Base-by-base conservation (phyloP, 441 rosid genomes). In the Adansonia gregorii region DNA sequence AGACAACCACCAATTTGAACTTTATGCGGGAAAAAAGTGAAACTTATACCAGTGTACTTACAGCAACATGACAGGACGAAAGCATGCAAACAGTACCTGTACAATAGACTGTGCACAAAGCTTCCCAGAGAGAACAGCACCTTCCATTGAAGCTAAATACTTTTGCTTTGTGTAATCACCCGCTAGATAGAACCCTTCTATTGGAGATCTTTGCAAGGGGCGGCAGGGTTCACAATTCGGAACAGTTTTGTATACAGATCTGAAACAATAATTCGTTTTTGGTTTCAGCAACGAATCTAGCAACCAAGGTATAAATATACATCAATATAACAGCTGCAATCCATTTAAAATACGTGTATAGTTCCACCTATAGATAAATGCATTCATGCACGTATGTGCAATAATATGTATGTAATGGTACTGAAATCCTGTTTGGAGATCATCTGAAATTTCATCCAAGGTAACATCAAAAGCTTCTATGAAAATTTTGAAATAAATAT, bases 91-190 rank as follows among this genome's bases (percentile, higher is more conserved):
- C 54, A 43, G 69, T 85, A 92, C 98, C 98, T 95, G 91, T 45
- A 89, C 82, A 74, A 95, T 91, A 69, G 94, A 88, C 83, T 91
- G 92, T 15, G 95, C 92, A 83, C 98, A 91, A 80, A 92, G 79
- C 90, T 95, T 95, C 65, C 98, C 98, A 0, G 97, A 95, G 49
- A 95, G 94, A 70, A 95, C 91, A n/a, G 97, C 99, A 3, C 98
- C 99, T 87, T 95, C 98, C 98, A 95, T 95, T 17, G 97, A 95
- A 79, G 99, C 97, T 86, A 95, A 79, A 85, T 93, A 95, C 87
- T 95, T 95, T 79, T 93, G 98, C 83, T 93, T 93, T 43, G 99
- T 95, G 85, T 93, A 93, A 71, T 95, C 98, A 60, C 98, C 98
- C 64, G 98, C 90, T 80, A 92, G 80, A 83, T 95, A 95, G 86